Percentiles rank a stretch among this genome's conserved stretches.
Conservation (phyloP, 1,284 basidiomycete genomes). For the Austropuccinia psidii region DNA sequence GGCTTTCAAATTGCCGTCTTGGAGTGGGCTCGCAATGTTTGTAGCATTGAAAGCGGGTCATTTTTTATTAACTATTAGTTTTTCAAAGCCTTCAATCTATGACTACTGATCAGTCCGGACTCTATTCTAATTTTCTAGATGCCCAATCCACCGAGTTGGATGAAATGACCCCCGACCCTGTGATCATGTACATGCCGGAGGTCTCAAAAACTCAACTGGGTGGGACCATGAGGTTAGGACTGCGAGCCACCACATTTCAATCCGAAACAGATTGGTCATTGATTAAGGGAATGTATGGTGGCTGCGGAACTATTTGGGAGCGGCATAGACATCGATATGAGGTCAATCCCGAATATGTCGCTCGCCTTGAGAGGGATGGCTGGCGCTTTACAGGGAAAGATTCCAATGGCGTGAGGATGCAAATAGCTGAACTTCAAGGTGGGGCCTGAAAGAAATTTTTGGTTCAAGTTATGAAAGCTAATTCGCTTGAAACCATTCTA, state of each 20-base stretch:
- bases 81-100: neutral
- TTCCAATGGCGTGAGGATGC: conserved; percentile 95
- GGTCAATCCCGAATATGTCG: conserved; percentile 82
- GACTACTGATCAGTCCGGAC: conserved; percentile 14
- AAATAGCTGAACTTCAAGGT: conserved; percentile 81
- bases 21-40: conserved; percentile 85
- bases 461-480: neutral
- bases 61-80: neutral
- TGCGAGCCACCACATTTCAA: conserved; percentile 69
- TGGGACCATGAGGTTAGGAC: conserved; percentile 93
- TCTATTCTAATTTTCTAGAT: conserved; percentile 50
- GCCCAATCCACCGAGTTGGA: conserved; percentile 85
- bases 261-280: conserved; percentile 53
- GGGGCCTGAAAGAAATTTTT: too few species aligned
- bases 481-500: conserved; percentile 43
- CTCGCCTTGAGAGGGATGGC: conserved; percentile 63
- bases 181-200: conserved; percentile 98
- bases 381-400: conserved; percentile 85
- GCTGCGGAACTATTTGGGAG: conserved; percentile 80
- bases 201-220: conserved; percentile 97
- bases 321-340: conserved; percentile 95
- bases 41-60: conserved; percentile 60
- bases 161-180: conserved; percentile 56
- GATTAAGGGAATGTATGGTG: conserved; percentile 76
- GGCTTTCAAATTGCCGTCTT: conserved; percentile 97